phyloP scores from a whole-genome alignment of 1,139 yeast genomes.

The Oligophagozyma castellii region DNA sequence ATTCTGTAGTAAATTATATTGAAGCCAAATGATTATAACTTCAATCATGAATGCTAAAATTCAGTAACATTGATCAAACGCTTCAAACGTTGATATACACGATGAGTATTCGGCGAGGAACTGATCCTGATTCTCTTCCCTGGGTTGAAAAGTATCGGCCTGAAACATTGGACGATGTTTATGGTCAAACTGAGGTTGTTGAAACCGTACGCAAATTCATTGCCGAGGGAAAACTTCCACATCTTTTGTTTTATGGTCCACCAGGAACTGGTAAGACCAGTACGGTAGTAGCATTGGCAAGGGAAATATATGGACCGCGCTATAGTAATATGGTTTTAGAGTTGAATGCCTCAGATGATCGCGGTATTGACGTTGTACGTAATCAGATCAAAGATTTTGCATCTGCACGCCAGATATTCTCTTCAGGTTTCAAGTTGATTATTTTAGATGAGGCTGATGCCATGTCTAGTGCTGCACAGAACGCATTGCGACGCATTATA shows the following conservation, averaged over 20 bases:
- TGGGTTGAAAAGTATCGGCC: constrained; percentile 98
- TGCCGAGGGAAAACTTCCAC: constrained; percentile 74
- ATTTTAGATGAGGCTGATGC: constrained; percentile 98
- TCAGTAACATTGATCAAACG: too few species aligned
- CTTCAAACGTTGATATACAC: too few species aligned
- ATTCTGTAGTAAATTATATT: too few species aligned
- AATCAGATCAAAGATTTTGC: constrained; percentile 90
- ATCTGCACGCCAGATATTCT: constrained; percentile 82
- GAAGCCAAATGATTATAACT: too few species aligned
- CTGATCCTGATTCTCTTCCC: constrained; percentile 30
- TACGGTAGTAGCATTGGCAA: constrained; percentile 80
- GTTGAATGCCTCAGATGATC: constrained; percentile 88
- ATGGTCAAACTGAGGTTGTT: constrained; percentile 83
- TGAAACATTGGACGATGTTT: constrained; percentile 62
- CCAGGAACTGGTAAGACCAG: constrained; percentile 98
- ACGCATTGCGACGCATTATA: constrained; percentile 80
- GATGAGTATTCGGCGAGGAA: background rate
- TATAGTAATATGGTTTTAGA: constrained; percentile 85
- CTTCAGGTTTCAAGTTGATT: constrained; percentile 68
- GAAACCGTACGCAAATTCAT: constrained; percentile 74
- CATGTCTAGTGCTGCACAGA: constrained; percentile 95
- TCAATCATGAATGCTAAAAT: too few species aligned
- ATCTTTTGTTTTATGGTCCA: constrained; percentile 85
- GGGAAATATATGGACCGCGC: constrained; percentile 78
- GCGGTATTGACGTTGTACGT: constrained; percentile 92